Percentiles rank a stretch among this genome's conserved stretches.
phyloP scores from a whole-genome alignment of 169 alveolate genomes.

The Eimeria falciformis region DNA sequence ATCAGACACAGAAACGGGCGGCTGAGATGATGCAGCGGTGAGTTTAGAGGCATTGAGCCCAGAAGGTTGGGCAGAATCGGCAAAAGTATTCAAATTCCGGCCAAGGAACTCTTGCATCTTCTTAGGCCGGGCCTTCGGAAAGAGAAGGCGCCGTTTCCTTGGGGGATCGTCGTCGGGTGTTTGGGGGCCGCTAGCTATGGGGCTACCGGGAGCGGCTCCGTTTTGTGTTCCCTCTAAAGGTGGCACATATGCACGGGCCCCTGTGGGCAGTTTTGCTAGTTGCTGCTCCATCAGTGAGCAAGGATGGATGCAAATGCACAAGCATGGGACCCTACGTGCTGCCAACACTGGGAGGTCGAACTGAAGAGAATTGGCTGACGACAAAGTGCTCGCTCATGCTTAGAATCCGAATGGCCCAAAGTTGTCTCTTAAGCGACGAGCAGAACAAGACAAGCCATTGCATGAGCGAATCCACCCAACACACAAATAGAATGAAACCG shows the following conservation, averaged over 20 bases:
- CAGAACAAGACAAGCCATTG: too few species aligned
- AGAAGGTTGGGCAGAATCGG: constrained; percentile 12
- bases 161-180: constrained; percentile 65
- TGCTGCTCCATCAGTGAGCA: constrained; percentile 44
- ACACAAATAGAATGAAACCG: too few species aligned
- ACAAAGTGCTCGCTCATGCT: too few species aligned
- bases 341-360: too few species aligned
- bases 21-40: neutral
- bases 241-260: constrained; percentile 47
- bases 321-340: too few species aligned
- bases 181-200: constrained; percentile 3
- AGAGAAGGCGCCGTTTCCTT: constrained; percentile 67
- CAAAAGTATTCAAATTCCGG: constrained; percentile 18
- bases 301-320: too few species aligned
- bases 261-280: constrained; percentile 7
- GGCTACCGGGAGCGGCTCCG: neutral
- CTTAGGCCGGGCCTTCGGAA: constrained; percentile 77
- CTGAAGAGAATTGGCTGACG: too few species aligned
- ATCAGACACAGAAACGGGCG: neutral
- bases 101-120: constrained; percentile 69
- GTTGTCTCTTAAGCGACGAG: too few species aligned
- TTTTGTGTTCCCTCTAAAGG: neutral
- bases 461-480: too few species aligned
- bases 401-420: too few species aligned
- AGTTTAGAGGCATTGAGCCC: neutral